Evolutionary conservation across 2,329 filamentous ascomycete species (phyloP), one percentile per base, ranked within the genome.

Genomic region (Endothia cerciana): DNA sequence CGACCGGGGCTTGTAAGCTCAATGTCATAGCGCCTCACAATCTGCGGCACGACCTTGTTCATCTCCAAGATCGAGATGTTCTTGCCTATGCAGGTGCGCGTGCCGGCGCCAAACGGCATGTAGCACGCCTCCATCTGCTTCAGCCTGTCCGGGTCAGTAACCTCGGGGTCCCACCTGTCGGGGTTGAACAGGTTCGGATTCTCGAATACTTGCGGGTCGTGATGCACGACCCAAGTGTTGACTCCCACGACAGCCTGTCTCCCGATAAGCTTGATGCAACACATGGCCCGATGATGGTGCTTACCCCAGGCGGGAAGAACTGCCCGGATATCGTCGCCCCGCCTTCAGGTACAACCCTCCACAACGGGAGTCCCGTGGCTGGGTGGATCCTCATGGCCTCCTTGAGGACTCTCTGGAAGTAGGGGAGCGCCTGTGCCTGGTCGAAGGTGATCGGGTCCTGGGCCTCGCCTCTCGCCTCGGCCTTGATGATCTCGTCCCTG

Each of bases 161-260:
- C 49, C 19, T 61, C 36, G n/a, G 45, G 43, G 22, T 63, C 61
- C 77, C 87, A 88, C 38, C 87, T 74, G 70, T 89, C 87, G 0
- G 87, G 87, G 4, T 82, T 74, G 71, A 84, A 90, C 0, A 73
- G 72, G 56, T 87, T 81, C 0, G 83, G 81, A 68, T 89, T 83
- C 1, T 87, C 87, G 65, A 88, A 90, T 8, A 89, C 74, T 36
- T 84, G 80, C 4, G 79, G 77, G 7, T 83, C 77, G 0, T 83
- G 81, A 70, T 89, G 87, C 8, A 90, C 74, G 1, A 87, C 85
- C 83, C 85, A 88, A 0, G 85, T 79, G 69, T 83, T 87, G 72
- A 83, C 86, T 11, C 86, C 87, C 3, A 88, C 83, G 59, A 86
- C 84, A 0, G 85, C 41, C 62, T 61, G 33, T 11, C 13, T 30